Base-by-base conservation (phyloP, 495 filamentous ascomycete species). In the Aspergillus cavernicola region DNA sequence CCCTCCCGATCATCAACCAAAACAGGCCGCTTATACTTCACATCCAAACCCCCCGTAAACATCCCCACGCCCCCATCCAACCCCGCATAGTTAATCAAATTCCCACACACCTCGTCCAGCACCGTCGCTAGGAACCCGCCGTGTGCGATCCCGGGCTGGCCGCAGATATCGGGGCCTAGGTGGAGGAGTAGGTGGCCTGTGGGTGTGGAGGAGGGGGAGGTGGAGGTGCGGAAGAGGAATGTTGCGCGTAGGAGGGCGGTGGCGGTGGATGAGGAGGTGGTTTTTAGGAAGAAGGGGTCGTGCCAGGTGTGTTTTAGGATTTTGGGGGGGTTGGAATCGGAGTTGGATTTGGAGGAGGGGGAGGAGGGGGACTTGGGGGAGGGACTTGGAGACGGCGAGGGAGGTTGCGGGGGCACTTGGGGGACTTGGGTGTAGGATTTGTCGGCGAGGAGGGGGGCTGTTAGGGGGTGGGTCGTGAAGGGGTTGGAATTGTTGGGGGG, bases 101-200 rank as follows among this genome's bases (percentile, higher is more conserved):
- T 51, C 47, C 53, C 53, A 1, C 36, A 50, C 5, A 46, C 33
- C 24, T 56, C 47, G 31, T 56, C 53, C 46, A 56, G 37, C 0
- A 50, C 46, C 16, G 53, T 50, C 7, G 53, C 46, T 4, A 50
- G 53, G 32, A 56, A 56, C 18, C 46, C 53, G 31, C 53, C 53
- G 35, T 56, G 53, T 12, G 41, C 46, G 29, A 51, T 51, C 4
- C 33, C 40, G 3, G 38, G 9, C 18, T 51, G 46, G n/a, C 53
- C 53, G 4, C 28, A 37, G 13, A 40, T 26, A 13, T 40, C 53
- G 12, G 10, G 16, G 20, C 53, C 53, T 31, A 51, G 6, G 12
- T 46, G 53, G 3, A 56, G 15, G 16, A 56, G 23, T 10, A 47
- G 35, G 8, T 54, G 42, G 22, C 52, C 52, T 33, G 45, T 35